phyloP scores from a whole-genome alignment of 768 basidiomycete genomes.

The Hirschioporus abietinus region DNA sequence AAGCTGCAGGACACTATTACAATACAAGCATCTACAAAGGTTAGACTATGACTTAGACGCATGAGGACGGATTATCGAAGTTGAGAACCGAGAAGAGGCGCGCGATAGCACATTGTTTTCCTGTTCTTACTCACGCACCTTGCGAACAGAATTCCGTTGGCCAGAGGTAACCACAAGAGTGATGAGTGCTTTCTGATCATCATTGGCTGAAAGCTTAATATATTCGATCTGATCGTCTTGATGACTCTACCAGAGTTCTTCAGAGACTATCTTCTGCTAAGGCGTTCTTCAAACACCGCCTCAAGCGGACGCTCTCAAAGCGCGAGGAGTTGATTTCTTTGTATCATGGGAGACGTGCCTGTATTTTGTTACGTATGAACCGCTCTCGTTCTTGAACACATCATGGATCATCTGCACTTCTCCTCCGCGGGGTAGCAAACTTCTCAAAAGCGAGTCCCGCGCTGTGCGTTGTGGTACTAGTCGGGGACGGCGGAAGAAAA shows the following conservation, averaged over 20 bases:
- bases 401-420: background rate
- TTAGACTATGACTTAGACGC: too few relatives aligned
- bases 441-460: background rate
- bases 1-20: too few relatives aligned
- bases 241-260: background rate
- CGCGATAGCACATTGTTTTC: background rate
- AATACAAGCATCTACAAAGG: too few relatives aligned
- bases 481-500: background rate
- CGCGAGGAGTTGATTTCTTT: background rate
- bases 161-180: background rate
- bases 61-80: too few relatives aligned
- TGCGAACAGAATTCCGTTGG: background rate
- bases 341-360: background rate
- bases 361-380: background rate
- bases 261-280: background rate
- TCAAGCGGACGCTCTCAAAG: background rate
- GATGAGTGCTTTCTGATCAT: background rate
- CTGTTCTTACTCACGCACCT: background rate
- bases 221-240: background rate
- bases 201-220: background rate
- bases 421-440: background rate
- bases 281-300: background rate
- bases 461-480: background rate
- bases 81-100: background rate
- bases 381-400: background rate